Percentiles rank a stretch among this genome's conserved stretches.
phyloP scores from a whole-genome alignment of 2,329 filamentous ascomycete species.

The Fusarium poae region DNA sequence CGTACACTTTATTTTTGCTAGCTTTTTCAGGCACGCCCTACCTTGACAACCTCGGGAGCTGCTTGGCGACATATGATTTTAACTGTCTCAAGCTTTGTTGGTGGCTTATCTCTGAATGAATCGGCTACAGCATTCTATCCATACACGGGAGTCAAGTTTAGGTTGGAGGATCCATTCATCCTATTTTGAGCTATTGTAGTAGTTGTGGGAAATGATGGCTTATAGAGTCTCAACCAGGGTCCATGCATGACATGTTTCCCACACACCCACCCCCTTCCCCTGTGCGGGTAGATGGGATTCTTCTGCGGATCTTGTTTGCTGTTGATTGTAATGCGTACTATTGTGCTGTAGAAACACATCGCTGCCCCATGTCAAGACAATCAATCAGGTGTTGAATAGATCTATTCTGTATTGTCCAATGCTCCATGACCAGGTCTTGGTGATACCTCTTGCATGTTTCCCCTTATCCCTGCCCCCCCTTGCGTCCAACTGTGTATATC shows the following conservation, averaged over 20 bases:
- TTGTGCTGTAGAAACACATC: conserved; percentile 23
- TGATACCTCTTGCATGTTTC: conserved; percentile 3
- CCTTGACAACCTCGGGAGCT: conserved; percentile 2
- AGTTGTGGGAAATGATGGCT: conserved; percentile 42
- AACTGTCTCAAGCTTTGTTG: conserved; percentile 2
- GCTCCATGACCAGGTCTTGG: conserved; percentile 3
- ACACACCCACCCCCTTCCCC: conserved; percentile 19
- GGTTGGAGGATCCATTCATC: conserved; percentile 16
- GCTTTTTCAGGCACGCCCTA: conserved; percentile 16
- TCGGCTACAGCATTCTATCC: not conserved
- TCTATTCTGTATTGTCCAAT: conserved; percentile 25
- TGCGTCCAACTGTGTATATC: conserved; percentile 29
- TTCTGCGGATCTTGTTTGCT: conserved; percentile 31
- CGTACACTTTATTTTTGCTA: not conserved
- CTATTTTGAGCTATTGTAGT: conserved; percentile 26
- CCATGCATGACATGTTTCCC: conserved; percentile 34
- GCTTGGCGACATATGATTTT: conserved; percentile 21
- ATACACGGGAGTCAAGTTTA: not conserved
- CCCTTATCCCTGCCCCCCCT: conserved; percentile 9
- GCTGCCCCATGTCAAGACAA: conserved; percentile 17
- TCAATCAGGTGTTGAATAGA: conserved; percentile 34
- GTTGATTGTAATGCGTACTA: conserved; percentile 20
- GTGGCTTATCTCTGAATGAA: conserved; percentile 21
- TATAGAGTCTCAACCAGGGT: conserved; percentile 26
- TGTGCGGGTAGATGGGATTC: conserved; percentile 24